Evolutionary conservation across 129 eudicot genomes (phyloP).

Genomic region (Sambucus nigra): DNA sequence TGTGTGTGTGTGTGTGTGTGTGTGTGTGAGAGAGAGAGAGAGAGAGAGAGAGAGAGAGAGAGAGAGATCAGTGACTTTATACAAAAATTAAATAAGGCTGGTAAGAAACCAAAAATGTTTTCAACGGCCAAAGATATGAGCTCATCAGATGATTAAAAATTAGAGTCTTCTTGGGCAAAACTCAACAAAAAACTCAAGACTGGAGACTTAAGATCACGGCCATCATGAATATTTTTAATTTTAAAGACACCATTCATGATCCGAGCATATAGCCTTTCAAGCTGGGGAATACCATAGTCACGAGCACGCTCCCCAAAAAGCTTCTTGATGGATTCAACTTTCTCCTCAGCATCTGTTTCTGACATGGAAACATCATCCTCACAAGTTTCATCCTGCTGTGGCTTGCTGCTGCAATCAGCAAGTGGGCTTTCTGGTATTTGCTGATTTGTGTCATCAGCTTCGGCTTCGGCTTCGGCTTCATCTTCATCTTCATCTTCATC

Average conservation of each 20-base stretch:
- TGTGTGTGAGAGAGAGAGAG: too few relatives aligned
- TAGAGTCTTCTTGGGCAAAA: constrained; percentile 47
- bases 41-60: too few relatives aligned
- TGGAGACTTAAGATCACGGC: constrained; percentile 30
- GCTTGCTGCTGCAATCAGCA: neutral
- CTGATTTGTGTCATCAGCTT: constrained; percentile 25
- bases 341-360: constrained; percentile 37
- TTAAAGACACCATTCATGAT: constrained; percentile 76
- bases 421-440: constrained; percentile 6
- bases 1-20: too few relatives aligned
- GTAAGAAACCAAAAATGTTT: too few relatives aligned
- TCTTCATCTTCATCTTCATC: too few relatives aligned
- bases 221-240: constrained; percentile 28
- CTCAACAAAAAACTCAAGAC: constrained; percentile 48
- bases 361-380: constrained; percentile 40
- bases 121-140: too few relatives aligned
- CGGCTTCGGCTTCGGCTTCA: constrained; percentile 27
- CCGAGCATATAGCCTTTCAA: constrained; percentile 71
- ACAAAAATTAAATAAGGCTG: too few relatives aligned
- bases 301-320: constrained; percentile 42
- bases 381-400: neutral
- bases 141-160: constrained; percentile 57
- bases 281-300: constrained; percentile 66
- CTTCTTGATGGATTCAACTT: constrained; percentile 49
- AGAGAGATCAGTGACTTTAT: too few relatives aligned